Evolutionary conservation across 2,329 filamentous ascomycete genomes (phyloP).

Genomic region (Neonectria ditissima): DNA sequence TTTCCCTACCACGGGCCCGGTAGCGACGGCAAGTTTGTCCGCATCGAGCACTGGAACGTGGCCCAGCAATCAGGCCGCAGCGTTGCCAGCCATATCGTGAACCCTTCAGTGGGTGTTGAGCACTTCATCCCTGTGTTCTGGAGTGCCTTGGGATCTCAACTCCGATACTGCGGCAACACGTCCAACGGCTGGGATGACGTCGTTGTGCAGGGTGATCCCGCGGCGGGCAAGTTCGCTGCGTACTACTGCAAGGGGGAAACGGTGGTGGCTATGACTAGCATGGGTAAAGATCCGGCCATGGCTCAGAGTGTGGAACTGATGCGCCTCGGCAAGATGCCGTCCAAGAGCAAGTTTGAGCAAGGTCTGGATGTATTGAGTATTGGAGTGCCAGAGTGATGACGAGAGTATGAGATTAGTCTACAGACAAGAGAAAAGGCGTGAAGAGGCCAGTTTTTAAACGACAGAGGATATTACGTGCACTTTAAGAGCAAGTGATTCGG

Average conservation of each 20-base stretch:
- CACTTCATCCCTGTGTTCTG: constrained; percentile 95
- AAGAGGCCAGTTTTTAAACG: background rate
- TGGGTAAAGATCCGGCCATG: constrained; percentile 92
- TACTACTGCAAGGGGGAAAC: constrained; percentile 90
- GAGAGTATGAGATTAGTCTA: background rate
- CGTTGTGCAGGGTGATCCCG: constrained; percentile 80
- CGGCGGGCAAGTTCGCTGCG: constrained; percentile 84
- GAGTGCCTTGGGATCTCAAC: constrained; percentile 89
- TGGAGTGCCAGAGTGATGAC: constrained; percentile 42
- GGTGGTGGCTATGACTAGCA: constrained; percentile 89
- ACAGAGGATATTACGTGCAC: background rate
- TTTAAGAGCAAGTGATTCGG: background rate
- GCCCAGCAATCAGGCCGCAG: constrained; percentile 91
- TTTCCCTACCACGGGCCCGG: constrained; percentile 95
- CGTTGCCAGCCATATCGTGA: constrained; percentile 81
- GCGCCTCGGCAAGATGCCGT: constrained; percentile 83
- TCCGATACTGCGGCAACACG: constrained; percentile 94
- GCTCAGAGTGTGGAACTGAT: constrained; percentile 86
- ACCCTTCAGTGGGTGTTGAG: constrained; percentile 70
- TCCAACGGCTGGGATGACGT: constrained; percentile 85
- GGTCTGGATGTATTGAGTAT: constrained; percentile 66
- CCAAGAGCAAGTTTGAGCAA: constrained; percentile 79
- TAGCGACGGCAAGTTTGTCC: constrained; percentile 76
- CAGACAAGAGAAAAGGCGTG: background rate
- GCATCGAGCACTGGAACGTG: constrained; percentile 99